These are phyloP conservation scores for Annulohypoxylon stygium DNA, from an alignment of 495 filamentous ascomycete genomes.

Conservation along the genomic window DNA sequence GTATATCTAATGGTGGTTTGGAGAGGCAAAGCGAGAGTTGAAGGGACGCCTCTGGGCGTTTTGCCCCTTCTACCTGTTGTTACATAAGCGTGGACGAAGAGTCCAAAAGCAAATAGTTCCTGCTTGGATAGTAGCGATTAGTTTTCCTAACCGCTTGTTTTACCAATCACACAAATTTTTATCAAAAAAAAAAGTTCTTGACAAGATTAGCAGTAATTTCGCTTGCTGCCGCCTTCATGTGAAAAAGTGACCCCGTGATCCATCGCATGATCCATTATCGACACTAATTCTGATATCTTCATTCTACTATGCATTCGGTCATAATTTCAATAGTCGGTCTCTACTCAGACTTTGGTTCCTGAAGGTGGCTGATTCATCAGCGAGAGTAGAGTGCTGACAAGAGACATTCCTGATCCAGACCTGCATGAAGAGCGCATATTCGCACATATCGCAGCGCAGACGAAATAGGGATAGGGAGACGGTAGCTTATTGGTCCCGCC, in stretches of 20 bases:
- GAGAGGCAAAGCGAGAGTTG: background rate
- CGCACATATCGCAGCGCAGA: background rate
- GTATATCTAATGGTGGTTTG: slow-evolving; percentile 30
- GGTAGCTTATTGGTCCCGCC: slow-evolving; percentile 43
- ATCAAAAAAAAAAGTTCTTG: background rate
- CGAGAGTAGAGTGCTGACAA: slow-evolving; percentile 41
- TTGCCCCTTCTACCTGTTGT: background rate
- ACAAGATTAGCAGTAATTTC: too few relatives aligned
- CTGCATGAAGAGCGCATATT: slow-evolving; percentile 25
- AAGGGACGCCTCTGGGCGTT: background rate
- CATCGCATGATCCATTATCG: too few relatives aligned
- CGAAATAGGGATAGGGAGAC: background rate
- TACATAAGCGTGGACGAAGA: background rate
- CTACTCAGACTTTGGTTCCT: slow-evolving; percentile 11
- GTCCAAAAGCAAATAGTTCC: slow-evolving; percentile 3
- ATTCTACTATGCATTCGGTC: too few relatives aligned
- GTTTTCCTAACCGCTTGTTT: slow-evolving; percentile 19
- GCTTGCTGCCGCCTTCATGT: too few relatives aligned
- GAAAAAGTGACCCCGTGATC: too few relatives aligned
- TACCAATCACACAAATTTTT: background rate
- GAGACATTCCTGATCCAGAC: slow-evolving; percentile 21
- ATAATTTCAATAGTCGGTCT: background rate
- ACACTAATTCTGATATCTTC: too few relatives aligned
- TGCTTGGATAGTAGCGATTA: slow-evolving; percentile 1
- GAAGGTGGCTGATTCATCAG: slow-evolving; percentile 22